Evolutionary conservation across 805 yeast genomes (phyloP).

Genomic region (Metschnikowia hibisci): DNA sequence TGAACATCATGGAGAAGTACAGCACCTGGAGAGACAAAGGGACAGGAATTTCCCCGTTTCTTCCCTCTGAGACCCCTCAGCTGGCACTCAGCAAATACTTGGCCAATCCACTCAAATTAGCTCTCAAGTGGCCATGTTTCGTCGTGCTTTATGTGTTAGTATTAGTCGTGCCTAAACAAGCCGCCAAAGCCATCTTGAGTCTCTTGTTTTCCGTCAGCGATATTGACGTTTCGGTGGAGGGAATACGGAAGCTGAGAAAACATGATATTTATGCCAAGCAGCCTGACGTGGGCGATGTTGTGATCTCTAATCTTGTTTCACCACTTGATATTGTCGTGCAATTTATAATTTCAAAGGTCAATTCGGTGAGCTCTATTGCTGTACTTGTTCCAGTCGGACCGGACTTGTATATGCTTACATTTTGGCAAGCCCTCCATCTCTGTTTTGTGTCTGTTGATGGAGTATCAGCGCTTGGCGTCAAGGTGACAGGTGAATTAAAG

Average conservation of each 20-base stretch:
- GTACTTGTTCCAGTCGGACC: constrained; percentile 39
- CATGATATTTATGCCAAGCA: constrained; percentile 26
- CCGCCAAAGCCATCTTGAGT: constrained; percentile 17
- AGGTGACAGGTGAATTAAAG: constrained; percentile 18
- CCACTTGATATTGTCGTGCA: constrained; percentile 54
- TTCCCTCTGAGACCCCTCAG: constrained; percentile 47
- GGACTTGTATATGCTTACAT: constrained; percentile 29
- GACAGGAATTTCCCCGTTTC: constrained; percentile 89
- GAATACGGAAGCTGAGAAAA: constrained; percentile 43
- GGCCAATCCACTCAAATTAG: constrained; percentile 12
- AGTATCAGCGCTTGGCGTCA: constrained; percentile 7
- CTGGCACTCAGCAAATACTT: constrained; percentile 9
- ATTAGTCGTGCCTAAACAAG: constrained; percentile 18
- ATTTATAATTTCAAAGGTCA: constrained; percentile 23
- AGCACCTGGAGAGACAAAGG: constrained; percentile 84
- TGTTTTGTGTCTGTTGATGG: constrained; percentile 19
- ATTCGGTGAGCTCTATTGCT: constrained; percentile 19
- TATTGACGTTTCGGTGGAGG: constrained; percentile 43
- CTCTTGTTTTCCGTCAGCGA: constrained; percentile 35
- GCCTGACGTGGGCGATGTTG: constrained; percentile 45
- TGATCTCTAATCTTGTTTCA: constrained; percentile 54
- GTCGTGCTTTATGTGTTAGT: constrained; percentile 16
- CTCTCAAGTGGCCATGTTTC: constrained; percentile 31
- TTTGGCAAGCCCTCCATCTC: constrained; percentile 24
- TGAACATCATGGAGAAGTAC: constrained; percentile 35